Percentiles rank a stretch among this genome's conserved stretches.
Conservation (phyloP, 257 asterid species). For the Leonotis leonurus region DNA sequence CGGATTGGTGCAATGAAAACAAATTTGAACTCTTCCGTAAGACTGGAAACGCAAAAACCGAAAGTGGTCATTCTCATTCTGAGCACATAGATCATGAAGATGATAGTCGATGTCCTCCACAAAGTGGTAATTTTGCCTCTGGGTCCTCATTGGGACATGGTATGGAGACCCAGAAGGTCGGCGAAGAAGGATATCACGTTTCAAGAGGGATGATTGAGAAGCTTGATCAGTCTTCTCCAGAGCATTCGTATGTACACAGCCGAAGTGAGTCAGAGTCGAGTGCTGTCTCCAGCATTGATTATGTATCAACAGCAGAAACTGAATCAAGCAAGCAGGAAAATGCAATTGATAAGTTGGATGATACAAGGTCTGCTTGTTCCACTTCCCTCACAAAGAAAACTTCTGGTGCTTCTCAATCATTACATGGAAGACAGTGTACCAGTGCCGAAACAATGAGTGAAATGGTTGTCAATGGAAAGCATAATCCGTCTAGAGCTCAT, state of each 20-base stretch:
- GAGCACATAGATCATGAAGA: conserved; percentile 18
- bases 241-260: conserved; percentile 80
- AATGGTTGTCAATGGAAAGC: conserved; percentile 40
- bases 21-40: conserved; percentile 25
- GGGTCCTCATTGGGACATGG: conserved; percentile 25
- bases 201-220: conserved; percentile 38
- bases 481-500: conserved; percentile 30
- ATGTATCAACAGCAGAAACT: conserved; percentile 36
- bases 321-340: conserved; percentile 42
- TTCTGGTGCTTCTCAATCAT: conserved; percentile 29
- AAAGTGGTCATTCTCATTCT: conserved; percentile 13
- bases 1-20: conserved; percentile 67
- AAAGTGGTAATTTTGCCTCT: conserved; percentile 24
- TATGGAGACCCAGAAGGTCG: conserved; percentile 24
- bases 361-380: conserved; percentile 26
- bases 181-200: conserved; percentile 30
- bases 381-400: conserved; percentile 15
- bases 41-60: conserved; percentile 15
- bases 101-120: conserved; percentile 22
- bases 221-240: conserved; percentile 49
- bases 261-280: conserved; percentile 85
- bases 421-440: conserved; percentile 30
- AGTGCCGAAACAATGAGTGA: conserved; percentile 42
- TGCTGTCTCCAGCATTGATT: conserved; percentile 79
- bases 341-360: conserved; percentile 34